These are phyloP conservation scores for Ceratocystis cacaofunesta DNA, from an alignment of 2,329 filamentous ascomycete species.

Conservation along the genomic window DNA sequence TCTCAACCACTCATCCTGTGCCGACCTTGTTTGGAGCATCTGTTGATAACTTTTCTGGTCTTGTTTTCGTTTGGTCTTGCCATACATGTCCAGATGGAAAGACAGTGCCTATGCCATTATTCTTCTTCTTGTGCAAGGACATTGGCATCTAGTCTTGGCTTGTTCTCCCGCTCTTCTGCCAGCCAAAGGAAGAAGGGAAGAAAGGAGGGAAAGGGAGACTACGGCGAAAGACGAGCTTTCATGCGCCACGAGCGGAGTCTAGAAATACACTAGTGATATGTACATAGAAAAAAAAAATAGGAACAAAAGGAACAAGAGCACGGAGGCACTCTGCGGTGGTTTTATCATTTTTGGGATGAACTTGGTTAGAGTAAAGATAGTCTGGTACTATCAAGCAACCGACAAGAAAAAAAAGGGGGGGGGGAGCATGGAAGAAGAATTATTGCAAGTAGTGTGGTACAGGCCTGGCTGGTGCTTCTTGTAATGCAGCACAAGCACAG, in stretches of 20 bases:
- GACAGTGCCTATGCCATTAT: neutral
- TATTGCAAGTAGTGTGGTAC: neutral
- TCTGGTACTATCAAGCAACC: too few species aligned
- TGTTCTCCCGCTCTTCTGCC: slow-evolving; percentile 4
- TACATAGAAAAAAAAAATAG: neutral
- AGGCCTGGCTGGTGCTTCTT: slow-evolving; percentile 2
- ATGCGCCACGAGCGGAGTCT: neutral
- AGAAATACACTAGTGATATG: neutral
- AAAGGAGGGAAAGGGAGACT: neutral
- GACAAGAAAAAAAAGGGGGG: neutral
- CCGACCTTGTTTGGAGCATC: too few species aligned
- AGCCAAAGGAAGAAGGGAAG: neutral
- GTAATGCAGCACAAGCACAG: neutral
- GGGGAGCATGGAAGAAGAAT: neutral
- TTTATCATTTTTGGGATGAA: slow-evolving; percentile 1
- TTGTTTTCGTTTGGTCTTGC: too few species aligned
- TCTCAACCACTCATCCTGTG: neutral
- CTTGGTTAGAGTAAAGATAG: neutral
- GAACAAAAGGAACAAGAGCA: neutral
- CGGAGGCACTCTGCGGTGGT: neutral
- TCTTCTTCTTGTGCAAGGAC: neutral
- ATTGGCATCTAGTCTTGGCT: neutral
- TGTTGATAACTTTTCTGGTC: too few species aligned
- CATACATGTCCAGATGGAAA: too few species aligned
- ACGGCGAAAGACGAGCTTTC: neutral